Base-by-base conservation (phyloP, 192 early-diverging fungal species). In the Backusella australiensis region DNA sequence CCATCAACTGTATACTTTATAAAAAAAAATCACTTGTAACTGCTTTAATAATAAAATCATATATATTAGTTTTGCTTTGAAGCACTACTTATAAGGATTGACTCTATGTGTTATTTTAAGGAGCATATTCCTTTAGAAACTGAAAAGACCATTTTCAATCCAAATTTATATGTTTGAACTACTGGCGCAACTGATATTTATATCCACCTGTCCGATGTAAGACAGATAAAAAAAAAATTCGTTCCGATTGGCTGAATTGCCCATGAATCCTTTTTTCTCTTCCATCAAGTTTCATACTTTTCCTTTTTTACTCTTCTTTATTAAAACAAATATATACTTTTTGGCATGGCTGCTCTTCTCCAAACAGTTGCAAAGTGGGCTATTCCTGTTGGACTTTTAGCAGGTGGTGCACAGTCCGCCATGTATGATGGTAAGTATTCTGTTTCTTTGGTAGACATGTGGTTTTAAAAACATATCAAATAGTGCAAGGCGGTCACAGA, bases 401-500 rank as follows among this genome's bases (percentile, higher is more conserved):
- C 91, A 23, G 85, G 87, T 42, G 92, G 91, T 70, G 70, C 91
- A 34, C 93, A 96, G 85, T 89, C 90, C 79, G 91, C 93, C 76
- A 93, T 99, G 84, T 97, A 97, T 81, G 94, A 97, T 85, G 97
- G 96, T 96, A 91, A 80, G 23, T 71, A 1, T 19, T 6, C 3
- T 59, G 4, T 59, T 59, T 26, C 32, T 32, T 32, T 32, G 32
- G 32, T 32, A 3, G 32, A 32, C 2, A 0, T 32, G 32, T 32
- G 1, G 0, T 32, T 32, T 32, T 32, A 32, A 32, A 32, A 1
- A 39, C 1, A 39, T 39, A 39, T 1, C 38, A 39, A 39, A 80
- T 80, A 96, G 98, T 99, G 69, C 92, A 96, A 85, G 98, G 96
- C 77, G 98, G 98, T 41, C 87, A 95, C 73, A 92, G 98, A 72